Base-by-base conservation (phyloP, 2,329 filamentous ascomycete species). In the Mollisiaceae sp. region DNA sequence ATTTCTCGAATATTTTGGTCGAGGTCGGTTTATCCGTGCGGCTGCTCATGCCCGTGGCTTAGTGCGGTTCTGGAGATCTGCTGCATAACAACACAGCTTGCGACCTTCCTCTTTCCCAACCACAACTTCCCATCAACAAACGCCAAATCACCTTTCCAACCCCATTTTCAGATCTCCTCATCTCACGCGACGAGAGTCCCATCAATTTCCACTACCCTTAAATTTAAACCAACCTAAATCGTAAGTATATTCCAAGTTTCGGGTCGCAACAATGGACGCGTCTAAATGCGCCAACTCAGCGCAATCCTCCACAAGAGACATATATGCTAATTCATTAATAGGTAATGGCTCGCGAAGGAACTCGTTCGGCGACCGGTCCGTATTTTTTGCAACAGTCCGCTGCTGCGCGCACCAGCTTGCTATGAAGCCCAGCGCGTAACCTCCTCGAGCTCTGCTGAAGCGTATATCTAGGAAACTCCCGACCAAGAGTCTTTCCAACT, bases 261-360 rank as follows among this genome's bases (percentile, higher is more conserved):
- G 60, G 59, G 67, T 69, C 69, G 69, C 69, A 70, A 70, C 59
- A 45, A 62, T 47, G 50, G 70, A 70, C 71, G 70, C 73, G 72
- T 70, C 65, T 38, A 65, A 38, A 70, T 74, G 71, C 72, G 71
- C 72, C 70, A 64, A 67, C 57, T 61, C 57, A 43, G 47, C 67
- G 67, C 64, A 68, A 67, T 66, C 64, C 39, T 63, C 69, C 65
- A 70, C 70, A 64, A 71, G 67, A 68, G 38, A 64, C 22, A 62
- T 62, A 60, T 57, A 64, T 67, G 62, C 73, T 74, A 65, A 74
- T 67, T 64, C 35, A 47, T 59, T 60, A 66, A 58, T 52, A 75
- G 73, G 64, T 59, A 70, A 76, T 76, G 74, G 71, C 73, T 58
- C 68, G 73, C 57, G 70, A 73, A 67, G 72, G 71, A 22, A 76